A percentile compares a stretch with the other conserved stretches of the same genome.
phyloP scores from a whole-genome alignment of 371 early-diverging fungal genomes.

The Mortierella sp. region DNA sequence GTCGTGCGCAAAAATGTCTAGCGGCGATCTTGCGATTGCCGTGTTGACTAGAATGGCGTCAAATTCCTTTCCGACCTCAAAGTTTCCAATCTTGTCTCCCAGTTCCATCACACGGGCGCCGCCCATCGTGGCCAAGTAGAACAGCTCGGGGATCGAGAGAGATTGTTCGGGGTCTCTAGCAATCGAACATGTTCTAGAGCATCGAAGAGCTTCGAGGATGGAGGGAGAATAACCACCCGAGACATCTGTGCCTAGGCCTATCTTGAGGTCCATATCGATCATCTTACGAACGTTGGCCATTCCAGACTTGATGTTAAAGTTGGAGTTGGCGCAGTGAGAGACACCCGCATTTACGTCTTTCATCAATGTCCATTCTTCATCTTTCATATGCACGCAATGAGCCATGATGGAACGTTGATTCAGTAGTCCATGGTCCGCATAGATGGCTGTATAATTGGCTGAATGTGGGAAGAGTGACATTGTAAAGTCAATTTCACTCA shows the following conservation, averaged over 20 bases:
- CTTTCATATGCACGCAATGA: constrained; percentile 90
- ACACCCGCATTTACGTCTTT: constrained; percentile 75
- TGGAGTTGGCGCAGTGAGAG: constrained; percentile 93
- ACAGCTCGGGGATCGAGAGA: constrained; percentile 73
- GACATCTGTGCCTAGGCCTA: constrained; percentile 95
- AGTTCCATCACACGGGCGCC: constrained; percentile 87
- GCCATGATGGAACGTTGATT: constrained; percentile 86
- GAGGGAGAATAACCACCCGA: constrained; percentile 89
- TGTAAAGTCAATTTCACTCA: constrained; percentile 80
- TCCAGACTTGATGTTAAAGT: constrained; percentile 89
- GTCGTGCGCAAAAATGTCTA: constrained; percentile 68
- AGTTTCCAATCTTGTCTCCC: constrained; percentile 81
- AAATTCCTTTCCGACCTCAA: constrained; percentile 86
- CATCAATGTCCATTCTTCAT: constrained; percentile 76
- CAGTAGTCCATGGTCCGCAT: constrained; percentile 77
- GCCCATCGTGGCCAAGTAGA: constrained; percentile 92
- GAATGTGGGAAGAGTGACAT: constrained; percentile 77
- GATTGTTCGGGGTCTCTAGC: constrained; percentile 51
- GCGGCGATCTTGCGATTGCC: constrained; percentile 47
- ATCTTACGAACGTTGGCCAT: constrained; percentile 84
- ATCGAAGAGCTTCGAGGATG: constrained; percentile 88
- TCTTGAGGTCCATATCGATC: constrained; percentile 75
- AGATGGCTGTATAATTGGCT: constrained; percentile 81
- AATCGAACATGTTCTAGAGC: constrained; percentile 80
- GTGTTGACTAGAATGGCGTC: constrained; percentile 90